Evolutionary conservation across 495 filamentous ascomycete genomes (phyloP), one percentile per base, ranked within the genome.

Genomic region (Penicillium coffeae): DNA sequence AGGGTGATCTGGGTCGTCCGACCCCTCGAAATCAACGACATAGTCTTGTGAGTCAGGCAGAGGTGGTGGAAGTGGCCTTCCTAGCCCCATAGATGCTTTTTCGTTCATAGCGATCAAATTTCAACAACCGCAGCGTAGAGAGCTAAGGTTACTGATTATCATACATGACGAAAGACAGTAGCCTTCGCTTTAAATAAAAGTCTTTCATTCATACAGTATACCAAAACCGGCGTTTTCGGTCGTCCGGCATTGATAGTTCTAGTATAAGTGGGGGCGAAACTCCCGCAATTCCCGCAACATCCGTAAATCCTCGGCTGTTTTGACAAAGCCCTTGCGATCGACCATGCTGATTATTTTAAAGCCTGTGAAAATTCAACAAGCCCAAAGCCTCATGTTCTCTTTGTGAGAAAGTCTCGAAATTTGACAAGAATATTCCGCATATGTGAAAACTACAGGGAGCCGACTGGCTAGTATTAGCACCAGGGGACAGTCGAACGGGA

Each of bases 11-110:
- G 76, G 76, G 53, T 81, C 78, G 33, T 75, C 57, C 0, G 50
- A 42, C 0, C 77, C 78, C 15, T 77, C 69, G 44, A 79, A 82
- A 38, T 80, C 75, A 14, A 81, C 76, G 19, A 78, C 68, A 42
- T 79, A 80, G 21, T 66, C 62, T 21, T 68, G 59, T 0, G 58
- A 32, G 20, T 65, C 52, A 13, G 73, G 73, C 1, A 79, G 56
- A 1, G 60, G 43, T 3, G 65, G 67, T 2, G 76, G 75, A 48
- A 74, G 73, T 6, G 71, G 65, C 43, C 57, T 70, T 8, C 56
- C 62, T 13, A 39, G 56, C 5, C 67, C 67, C 46, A 69, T 62
- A 3, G 54, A 47, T 7, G 56, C 33, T 50, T 55, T 55, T 8
- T 52, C 38, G 5, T 42, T 13, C 54, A 54, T 54, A n/a, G 5